Evolutionary conservation across 192 early-diverging fungal genomes (phyloP), one percentile per base, ranked within the genome.

Genomic region (Coemansia sp.): DNA sequence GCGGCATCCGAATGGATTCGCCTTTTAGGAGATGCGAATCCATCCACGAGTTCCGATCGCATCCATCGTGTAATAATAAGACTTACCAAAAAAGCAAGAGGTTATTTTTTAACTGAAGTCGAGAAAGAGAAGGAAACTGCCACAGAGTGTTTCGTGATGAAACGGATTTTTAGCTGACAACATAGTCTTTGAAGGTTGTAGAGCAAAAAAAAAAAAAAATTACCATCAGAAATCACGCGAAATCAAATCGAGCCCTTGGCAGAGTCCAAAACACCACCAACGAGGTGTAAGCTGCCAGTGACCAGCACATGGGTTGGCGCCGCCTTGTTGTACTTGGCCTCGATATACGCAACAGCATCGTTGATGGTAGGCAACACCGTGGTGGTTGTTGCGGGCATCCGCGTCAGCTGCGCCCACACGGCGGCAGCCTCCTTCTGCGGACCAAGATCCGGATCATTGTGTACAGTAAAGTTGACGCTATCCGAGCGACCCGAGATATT

Each of bases 221-320:
- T 46, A 49, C 26, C 23, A 53, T 53, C 23, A 10, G 16, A 59
- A 38, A 59, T 36, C n/a, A 34, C 12, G 14, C n/a, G 36, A 45
- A 55, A 39, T 71, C 53, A 73, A 6, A 76, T 56, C 9, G 79
- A 76, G 7, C 79, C 79, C 38, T 82, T 82, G 36, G 79, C 74
- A 0, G 46, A 41, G n/a, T 83, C 90, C 67, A 98, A 81, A 7
- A 91, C 85, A 20, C 90, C 92, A 34, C 98, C 98, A 23, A 97
- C 88, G 63, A 99, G 73, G 68, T 97, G 92, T 68, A 99, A 73
- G 66, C 95, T 97, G 11, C 98, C 98, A 5, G 96, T 97, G 30
- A 91, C 91, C 34, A 99, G 81, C 1, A 95, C 92, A 46, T 91
- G 85, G 48, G 11, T 67, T 41, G 51, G 45, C 38, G 26, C 14